These are phyloP conservation scores for Podila epicladia DNA, from an alignment of 192 early-diverging fungal species.

Conservation along the genomic window DNA sequence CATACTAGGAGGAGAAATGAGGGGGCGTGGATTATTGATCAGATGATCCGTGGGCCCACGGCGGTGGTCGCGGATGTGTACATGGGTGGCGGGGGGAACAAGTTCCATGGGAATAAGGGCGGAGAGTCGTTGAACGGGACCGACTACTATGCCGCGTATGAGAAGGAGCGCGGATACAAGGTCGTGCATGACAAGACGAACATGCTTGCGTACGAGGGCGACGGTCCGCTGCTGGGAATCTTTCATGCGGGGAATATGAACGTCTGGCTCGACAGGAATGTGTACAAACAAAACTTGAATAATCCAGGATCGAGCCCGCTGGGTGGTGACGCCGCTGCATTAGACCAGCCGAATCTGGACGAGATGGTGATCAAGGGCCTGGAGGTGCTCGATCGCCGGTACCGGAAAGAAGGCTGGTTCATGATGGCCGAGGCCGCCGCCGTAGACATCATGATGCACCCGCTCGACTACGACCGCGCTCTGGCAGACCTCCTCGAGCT, in stretches of 20 bases:
- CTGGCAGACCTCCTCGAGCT: conserved; percentile 72
- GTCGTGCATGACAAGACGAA: conserved; percentile 58
- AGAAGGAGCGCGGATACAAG: conserved; percentile 63
- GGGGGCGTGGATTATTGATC: conserved; percentile 62
- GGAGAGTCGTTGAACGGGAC: conserved; percentile 51
- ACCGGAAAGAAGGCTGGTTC: conserved; percentile 70
- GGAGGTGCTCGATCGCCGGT: conserved; percentile 64
- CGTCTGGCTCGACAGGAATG: conserved; percentile 71
- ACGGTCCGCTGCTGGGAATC: conserved; percentile 68
- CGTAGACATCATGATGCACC: conserved; percentile 71
- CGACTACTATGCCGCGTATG: conserved; percentile 61
- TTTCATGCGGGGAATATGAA: conserved; percentile 68
- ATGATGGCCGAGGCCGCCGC: conserved; percentile 73
- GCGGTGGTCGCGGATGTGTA: conserved; percentile 68
- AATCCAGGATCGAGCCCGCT: conserved; percentile 53
- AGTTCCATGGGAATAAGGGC: conserved; percentile 55
- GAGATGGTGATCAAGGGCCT: conserved; percentile 70
- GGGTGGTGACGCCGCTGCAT: conserved; percentile 49
- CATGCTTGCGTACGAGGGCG: conserved; percentile 58
- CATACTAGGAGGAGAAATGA: conserved; percentile 68
- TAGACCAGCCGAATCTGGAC: conserved; percentile 66
- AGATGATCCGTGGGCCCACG: conserved; percentile 63
- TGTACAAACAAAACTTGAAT: conserved; percentile 61
- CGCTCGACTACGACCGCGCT: conserved; percentile 70
- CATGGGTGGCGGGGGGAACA: conserved; percentile 71